Evolutionary conservation across 495 filamentous ascomycete species (phyloP).

Genomic region (Diplogelasinospora grovesii): DNA sequence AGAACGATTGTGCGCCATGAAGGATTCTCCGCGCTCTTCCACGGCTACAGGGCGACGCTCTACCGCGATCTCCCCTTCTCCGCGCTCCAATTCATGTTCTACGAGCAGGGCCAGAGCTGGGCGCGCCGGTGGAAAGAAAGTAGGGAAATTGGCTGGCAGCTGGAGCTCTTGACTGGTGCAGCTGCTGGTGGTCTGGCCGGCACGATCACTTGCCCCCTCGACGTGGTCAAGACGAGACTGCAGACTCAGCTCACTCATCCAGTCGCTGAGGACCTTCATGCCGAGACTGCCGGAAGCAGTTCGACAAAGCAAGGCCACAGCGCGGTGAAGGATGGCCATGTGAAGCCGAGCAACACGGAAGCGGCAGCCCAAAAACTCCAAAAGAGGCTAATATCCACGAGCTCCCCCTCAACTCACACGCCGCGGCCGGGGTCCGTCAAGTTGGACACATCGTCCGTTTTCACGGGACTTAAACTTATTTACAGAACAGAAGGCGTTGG

Average conservation of each 20-base stretch:
- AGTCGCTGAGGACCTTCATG: not conserved
- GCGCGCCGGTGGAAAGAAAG: slow-evolving; percentile 64
- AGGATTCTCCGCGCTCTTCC: slow-evolving; percentile 78
- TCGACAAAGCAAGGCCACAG: slow-evolving; percentile 1
- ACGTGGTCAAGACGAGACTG: slow-evolving; percentile 96
- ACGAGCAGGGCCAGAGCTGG: slow-evolving; percentile 82
- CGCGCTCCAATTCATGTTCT: slow-evolving; percentile 94
- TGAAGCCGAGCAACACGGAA: slow-evolving; percentile 6
- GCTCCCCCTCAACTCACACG: slow-evolving; percentile 72
- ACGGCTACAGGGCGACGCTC: slow-evolving; percentile 90
- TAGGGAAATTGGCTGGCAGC: slow-evolving; percentile 70
- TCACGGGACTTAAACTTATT: slow-evolving; percentile 77
- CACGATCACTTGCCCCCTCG: slow-evolving; percentile 88
- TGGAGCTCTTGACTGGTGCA: slow-evolving; percentile 85
- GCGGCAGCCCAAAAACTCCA: slow-evolving; percentile 34
- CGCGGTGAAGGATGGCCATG: slow-evolving; percentile 12
- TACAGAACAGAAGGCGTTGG: slow-evolving; percentile 80
- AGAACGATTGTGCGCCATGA: slow-evolving; percentile 77
- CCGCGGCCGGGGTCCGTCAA: slow-evolving; percentile 64
- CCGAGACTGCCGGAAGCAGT: not conserved
- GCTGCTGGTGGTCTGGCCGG: slow-evolving; percentile 93
- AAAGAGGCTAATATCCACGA: slow-evolving; percentile 72
- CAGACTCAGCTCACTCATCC: slow-evolving; percentile 86
- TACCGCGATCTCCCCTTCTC: slow-evolving; percentile 94
- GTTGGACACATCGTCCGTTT: slow-evolving; percentile 80